A percentile compares a stretch with the other conserved stretches of the same genome.
Evolutionary conservation across 1,284 basidiomycete species (phyloP).

Genomic region (Earliella scabrosa): DNA sequence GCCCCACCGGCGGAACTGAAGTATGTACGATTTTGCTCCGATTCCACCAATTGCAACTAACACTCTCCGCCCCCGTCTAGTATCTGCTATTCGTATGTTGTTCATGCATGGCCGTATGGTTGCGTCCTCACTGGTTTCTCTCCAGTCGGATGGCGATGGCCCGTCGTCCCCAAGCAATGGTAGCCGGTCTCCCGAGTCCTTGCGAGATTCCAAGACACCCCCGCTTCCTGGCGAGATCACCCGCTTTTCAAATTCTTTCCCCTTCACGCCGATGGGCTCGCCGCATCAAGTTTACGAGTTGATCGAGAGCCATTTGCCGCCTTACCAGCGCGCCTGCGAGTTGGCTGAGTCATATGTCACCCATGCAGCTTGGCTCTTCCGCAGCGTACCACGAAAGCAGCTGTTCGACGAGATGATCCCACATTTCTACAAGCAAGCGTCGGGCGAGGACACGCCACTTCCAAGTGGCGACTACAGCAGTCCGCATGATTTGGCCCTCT

Average conservation of each 20-base stretch:
- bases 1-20: conserved; percentile 63
- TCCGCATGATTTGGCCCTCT: conserved; percentile 58
- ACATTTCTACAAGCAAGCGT: conserved; percentile 54
- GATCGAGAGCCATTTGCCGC: conserved; percentile 44
- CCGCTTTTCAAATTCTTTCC: conserved; percentile 64
- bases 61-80: conserved; percentile 18
- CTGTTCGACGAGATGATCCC: conserved; percentile 64
- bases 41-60: conserved; percentile 1
- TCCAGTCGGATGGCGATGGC: conserved; percentile 31
- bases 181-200: conserved; percentile 37
- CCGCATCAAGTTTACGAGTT: conserved; percentile 48
- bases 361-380: conserved; percentile 56
- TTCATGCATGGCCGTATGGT: conserved; percentile 1
- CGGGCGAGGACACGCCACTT: conserved; percentile 15
- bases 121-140: conserved; percentile 2
- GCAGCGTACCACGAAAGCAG: conserved; percentile 61
- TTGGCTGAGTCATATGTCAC: conserved; percentile 68
- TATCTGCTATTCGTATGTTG: conserved; percentile 35
- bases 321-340: conserved; percentile 48
- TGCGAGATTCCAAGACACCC: conserved; percentile 39
- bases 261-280: conserved; percentile 63
- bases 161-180: conserved; percentile 29
- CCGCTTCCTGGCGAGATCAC: conserved; percentile 45
- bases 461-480: conserved; percentile 36
- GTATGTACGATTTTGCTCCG: conserved; percentile 30